Evolutionary conservation across 345 rosid genomes (phyloP).

Genomic region (Angophora floribunda): DNA sequence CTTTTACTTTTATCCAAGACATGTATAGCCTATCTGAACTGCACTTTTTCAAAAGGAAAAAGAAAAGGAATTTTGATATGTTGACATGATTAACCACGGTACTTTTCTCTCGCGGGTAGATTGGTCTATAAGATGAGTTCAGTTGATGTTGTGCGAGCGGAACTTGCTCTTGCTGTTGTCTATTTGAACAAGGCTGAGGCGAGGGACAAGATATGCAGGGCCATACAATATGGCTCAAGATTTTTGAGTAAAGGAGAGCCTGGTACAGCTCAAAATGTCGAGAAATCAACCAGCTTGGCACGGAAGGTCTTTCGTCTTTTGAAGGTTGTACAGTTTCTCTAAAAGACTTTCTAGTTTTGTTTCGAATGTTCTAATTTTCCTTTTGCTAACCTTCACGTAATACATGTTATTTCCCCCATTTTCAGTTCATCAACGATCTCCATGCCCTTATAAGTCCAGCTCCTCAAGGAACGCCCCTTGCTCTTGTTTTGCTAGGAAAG

Average conservation of each 20-base stretch:
- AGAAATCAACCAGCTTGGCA: conserved; percentile 93
- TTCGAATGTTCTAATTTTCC: neutral
- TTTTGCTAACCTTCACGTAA: neutral
- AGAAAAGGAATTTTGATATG: neutral
- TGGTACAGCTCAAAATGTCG: conserved; percentile 90
- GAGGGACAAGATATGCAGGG: conserved; percentile 98
- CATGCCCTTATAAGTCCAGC: conserved; percentile 80
- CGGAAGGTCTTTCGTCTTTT: conserved; percentile 96
- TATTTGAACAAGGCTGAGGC: conserved; percentile 98
- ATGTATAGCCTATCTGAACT: neutral
- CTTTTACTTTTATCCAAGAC: neutral
- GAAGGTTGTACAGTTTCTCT: conserved; percentile 29
- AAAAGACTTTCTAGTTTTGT: neutral
- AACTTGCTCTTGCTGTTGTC: conserved; percentile 74
- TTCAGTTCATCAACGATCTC: conserved; percentile 93
- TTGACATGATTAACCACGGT: neutral
- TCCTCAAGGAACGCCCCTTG: conserved; percentile 86
- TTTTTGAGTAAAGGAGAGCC: conserved; percentile 86
- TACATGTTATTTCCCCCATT: neutral
- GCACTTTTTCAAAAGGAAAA: neutral
- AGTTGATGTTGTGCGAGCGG: conserved; percentile 72
- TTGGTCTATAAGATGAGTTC: conserved; percentile 54
- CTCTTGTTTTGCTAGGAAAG: conserved; percentile 86
- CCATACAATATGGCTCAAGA: conserved; percentile 93
- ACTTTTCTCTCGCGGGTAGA: conserved; percentile 1